Evolutionary conservation across 805 yeast genomes (phyloP), one percentile per base, ranked within the genome.

Genomic region (Danielia oregonensis): DNA sequence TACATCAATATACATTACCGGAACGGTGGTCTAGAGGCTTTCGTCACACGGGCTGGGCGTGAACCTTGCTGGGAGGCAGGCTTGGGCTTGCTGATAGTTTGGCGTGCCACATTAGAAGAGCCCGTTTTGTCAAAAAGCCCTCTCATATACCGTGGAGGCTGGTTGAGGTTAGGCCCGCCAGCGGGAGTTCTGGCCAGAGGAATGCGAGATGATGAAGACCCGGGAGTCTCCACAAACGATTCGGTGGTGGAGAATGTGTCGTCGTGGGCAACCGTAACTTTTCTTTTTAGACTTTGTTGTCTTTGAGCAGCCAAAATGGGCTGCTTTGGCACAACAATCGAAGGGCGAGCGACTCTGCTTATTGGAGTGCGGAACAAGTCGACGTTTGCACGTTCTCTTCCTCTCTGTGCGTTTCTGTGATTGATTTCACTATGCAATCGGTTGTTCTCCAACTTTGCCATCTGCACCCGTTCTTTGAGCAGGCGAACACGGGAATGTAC

Each of bases 131-230:
- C 64, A 38, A 61, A 61, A 16, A 65, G 54, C 3, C 68, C 70
- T 13, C 57, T 47, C 63, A 65, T 53, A 48, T 65, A 67, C 32
- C 72, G 50, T 8, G 72, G 71, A 2, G 68, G 63, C 44, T 67
- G 72, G 49, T 66, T 55, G 25, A 67, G 54, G 37, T 67, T 63
- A n/a, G 72, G 72, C 3, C 55, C 53, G 9, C 26, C 30, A 17
- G 29, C 32, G 19, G 37, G 9, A n/a, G 16, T 17, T 8, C 2
- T 13, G 7, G n/a, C 8, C 11, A 7, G 19, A 12, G 33, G 32
- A 25, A 49, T 44, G 24, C 46, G 54, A 11, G 59, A 58, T 17
- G 57, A 55, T 37, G 46, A 43, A 12, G 30, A 24, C 2, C 32
- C 9, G 1, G 65, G 64, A 23, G 52, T 49, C 13, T 42, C 50